Evolutionary conservation across 208 protist species (phyloP).

Genomic region (Leishmania martiniquensis): DNA sequence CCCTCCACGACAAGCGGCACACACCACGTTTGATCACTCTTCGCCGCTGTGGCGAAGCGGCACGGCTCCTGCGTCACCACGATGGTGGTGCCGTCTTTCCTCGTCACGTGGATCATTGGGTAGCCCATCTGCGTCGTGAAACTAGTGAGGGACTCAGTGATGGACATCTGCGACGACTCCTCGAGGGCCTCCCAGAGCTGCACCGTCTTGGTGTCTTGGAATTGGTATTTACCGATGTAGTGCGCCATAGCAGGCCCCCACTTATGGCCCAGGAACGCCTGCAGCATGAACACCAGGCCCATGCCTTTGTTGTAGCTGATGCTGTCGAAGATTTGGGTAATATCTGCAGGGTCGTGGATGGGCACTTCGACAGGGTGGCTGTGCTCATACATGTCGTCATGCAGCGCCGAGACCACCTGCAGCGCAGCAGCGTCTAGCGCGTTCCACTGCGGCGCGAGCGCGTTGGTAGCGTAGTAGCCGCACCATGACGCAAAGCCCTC

Average conservation of each 20-base stretch:
- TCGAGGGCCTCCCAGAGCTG: conserved; percentile 96
- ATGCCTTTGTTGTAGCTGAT: conserved; percentile 97
- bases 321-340: conserved; percentile 98
- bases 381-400: conserved; percentile 90
- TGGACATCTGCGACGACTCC: conserved; percentile 78
- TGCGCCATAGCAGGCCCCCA: conserved; percentile 89
- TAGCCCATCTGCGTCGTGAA: conserved; percentile 95
- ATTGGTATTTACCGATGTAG: conserved; percentile 94
- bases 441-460: conserved; percentile 89
- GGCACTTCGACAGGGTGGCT: conserved; percentile 97
- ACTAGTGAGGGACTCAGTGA: conserved; percentile 87
- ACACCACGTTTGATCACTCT: conserved; percentile 54
- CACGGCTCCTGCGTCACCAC: conserved; percentile 58
- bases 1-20: conserved; percentile 73
- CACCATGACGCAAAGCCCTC: conserved; percentile 99
- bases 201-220: conserved; percentile 92
- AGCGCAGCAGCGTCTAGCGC: conserved; percentile 81
- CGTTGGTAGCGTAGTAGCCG: conserved; percentile 82
- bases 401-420: conserved; percentile 68
- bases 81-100: conserved; percentile 12
- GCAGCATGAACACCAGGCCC: conserved; percentile 95
- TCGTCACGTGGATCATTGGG: conserved; percentile 85
- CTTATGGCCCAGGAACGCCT: conserved; percentile 86
- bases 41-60: conserved; percentile 49
- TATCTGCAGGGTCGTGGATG: conserved; percentile 89